These are phyloP conservation scores for Ajuga chamaepitys DNA, from an alignment of 257 asterid genomes.

Conservation along the genomic window DNA sequence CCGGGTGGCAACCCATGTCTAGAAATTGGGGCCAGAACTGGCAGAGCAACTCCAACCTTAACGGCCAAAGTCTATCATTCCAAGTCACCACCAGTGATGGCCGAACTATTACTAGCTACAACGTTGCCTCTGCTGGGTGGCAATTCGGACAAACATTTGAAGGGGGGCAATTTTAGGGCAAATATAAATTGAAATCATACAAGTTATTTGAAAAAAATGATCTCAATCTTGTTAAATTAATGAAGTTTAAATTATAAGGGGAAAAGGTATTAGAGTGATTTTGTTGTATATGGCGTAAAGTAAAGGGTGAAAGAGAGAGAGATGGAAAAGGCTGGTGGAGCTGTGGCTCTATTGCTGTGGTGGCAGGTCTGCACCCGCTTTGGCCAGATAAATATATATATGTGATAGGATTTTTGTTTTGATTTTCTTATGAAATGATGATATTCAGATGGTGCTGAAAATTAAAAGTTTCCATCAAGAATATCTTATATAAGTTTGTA, in stretches of 20 bases:
- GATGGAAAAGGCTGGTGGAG: conserved; percentile 13
- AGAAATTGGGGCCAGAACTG: conserved; percentile 97
- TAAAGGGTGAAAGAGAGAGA: conserved; percentile 10
- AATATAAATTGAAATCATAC: background rate
- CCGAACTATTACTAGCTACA: conserved; percentile 49
- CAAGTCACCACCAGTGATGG: conserved; percentile 85
- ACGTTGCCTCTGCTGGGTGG: conserved; percentile 57
- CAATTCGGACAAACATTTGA: conserved; percentile 76
- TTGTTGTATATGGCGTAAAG: conserved; percentile 18
- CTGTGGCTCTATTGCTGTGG: conserved; percentile 56
- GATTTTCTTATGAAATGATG: background rate
- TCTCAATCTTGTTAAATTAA: background rate
- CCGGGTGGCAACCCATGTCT: conserved; percentile 90
- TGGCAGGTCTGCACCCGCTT: conserved; percentile 77
- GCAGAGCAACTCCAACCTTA: conserved; percentile 77
- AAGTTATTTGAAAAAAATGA: background rate
- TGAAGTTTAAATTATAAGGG: background rate
- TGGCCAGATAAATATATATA: conserved; percentile 25
- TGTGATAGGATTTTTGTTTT: background rate
- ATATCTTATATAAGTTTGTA: conserved; percentile 20
- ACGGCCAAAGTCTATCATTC: conserved; percentile 70
- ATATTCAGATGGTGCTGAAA: conserved; percentile 22
- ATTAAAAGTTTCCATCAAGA: conserved; percentile 22
- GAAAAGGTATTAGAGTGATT: background rate
- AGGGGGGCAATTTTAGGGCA: conserved; percentile 55